Evolutionary conservation across 129 eudicot species (phyloP).

Genomic region (Lonicera japonica): DNA sequence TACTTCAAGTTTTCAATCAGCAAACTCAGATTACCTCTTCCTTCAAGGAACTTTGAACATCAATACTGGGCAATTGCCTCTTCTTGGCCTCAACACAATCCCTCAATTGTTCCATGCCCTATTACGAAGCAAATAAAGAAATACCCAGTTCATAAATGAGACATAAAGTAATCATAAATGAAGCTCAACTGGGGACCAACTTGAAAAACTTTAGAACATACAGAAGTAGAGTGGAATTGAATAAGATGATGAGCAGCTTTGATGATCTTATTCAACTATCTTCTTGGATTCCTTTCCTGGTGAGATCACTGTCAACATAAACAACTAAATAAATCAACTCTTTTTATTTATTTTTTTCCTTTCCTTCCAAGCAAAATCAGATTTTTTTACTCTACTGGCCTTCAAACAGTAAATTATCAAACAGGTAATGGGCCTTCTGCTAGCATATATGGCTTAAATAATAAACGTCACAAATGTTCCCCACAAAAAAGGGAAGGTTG

Average conservation of each 20-base stretch:
- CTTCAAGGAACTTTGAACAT: conserved; percentile 35
- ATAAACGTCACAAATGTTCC: too few species aligned
- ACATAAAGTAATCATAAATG: not conserved
- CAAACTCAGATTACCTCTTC: conserved; percentile 37
- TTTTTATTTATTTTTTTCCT: too few species aligned
- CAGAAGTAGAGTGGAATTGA: not conserved
- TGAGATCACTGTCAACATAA: conserved; percentile 34
- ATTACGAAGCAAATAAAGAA: conserved; percentile 6
- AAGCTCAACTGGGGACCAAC: not conserved
- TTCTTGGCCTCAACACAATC: conserved; percentile 21
- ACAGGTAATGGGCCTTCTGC: too few species aligned
- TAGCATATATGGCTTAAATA: too few species aligned
- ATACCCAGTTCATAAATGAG: not conserved
- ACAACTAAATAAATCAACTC: conserved; percentile 6
- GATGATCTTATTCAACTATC: conserved; percentile 22
- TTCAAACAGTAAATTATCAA: too few species aligned
- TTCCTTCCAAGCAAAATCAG: too few species aligned
- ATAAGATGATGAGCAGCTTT: conserved; percentile 26
- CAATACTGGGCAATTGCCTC: conserved; percentile 27
- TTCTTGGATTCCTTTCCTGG: conserved; percentile 24
- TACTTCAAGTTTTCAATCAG: not conserved
- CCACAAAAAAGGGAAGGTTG: too few species aligned
- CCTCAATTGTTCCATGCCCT: conserved; percentile 36
- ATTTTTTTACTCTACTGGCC: too few species aligned
- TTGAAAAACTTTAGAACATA: not conserved